Base-by-base conservation (phyloP, 2,329 filamentous ascomycete genomes). In the Rhexocercosporidium sp. region DNA sequence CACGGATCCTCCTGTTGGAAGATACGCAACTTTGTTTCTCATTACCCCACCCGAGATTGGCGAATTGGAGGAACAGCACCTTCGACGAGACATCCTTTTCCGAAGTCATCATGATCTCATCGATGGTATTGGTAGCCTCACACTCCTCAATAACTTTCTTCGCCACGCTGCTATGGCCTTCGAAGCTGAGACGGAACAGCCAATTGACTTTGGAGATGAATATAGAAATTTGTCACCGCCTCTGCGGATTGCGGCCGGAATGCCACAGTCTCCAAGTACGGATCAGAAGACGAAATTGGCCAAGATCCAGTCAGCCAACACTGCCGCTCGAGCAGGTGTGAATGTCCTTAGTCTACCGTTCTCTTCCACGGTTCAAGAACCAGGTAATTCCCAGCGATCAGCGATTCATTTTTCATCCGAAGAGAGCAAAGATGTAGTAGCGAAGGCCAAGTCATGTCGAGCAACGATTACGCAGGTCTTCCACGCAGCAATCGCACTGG, bases 41-140 rank as follows among this genome's bases (percentile, higher is more conserved):
- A 22, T 81, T 3, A 62, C 66, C 14, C 71, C 72, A 0, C 68
- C 72, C 25, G 16, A 53, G 3, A 5, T 27, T 16, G 25, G 9
- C 5, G 6, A 3, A 27, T 57, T 34, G 25, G 34, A 25, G 4
- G 3, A 25, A 18, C 31, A 57, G 11, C 9, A 14, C 34, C 11
- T 41, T 29, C 27, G 54, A 12, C 12, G 29, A 27, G 59, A 66
- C 25, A 49, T 61, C 22, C 70, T 81, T 4, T 71, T 81, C 18
- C 76, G 79, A 0, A 78, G 77, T 1, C 78, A 77, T 0, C 79
- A 81, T 59, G 78, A 81, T 12, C 76, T 81, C n/a, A 77, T 81
- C 6, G 80, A 81, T 37, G 79, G 80, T 0, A 77, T 81, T 2
- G 80, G 80, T 6, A 78, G 78, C 1, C 73, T 81, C 3, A 73